Conservation (phyloP, 2,329 filamentous ascomycete genomes). For the Dactylellina sp. region DNA sequence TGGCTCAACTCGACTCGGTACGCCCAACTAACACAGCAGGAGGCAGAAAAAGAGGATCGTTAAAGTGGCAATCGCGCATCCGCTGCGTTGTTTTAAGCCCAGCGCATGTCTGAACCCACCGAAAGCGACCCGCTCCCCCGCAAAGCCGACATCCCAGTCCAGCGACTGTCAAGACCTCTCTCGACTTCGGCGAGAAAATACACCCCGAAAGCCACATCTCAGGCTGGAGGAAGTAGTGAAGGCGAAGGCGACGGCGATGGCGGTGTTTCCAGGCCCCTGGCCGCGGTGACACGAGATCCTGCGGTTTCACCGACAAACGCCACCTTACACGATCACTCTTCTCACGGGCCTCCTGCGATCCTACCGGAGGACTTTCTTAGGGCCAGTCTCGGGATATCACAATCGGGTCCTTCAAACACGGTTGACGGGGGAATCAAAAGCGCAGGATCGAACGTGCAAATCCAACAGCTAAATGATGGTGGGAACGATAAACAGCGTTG, state of each 20-base stretch:
- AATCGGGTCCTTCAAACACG: too few relatives aligned
- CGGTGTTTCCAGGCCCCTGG: constrained; percentile 11
- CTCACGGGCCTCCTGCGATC: neutral
- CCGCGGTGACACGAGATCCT: constrained; percentile 33
- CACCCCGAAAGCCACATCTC: neutral
- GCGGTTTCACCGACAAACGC: neutral
- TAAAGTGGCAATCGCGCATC: neutral
- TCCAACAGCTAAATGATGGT: neutral
- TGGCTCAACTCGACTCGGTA: too few relatives aligned
- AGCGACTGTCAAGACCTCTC: constrained; percentile 27
- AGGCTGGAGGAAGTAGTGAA: neutral
- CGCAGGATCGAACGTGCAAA: neutral
- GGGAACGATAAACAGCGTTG: neutral
- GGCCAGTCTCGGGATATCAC: neutral
- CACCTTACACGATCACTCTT: constrained; percentile 1
- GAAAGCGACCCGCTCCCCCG: constrained; percentile 24
- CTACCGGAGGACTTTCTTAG: neutral
- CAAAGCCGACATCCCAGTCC: constrained; percentile 41
- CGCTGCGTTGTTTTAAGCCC: constrained; percentile 13
- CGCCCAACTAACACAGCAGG: too few relatives aligned
- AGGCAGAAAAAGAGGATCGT: too few relatives aligned
- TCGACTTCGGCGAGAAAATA: neutral
- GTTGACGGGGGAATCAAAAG: neutral
- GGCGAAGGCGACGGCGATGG: constrained; percentile 2
- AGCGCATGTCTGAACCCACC: constrained; percentile 52